Conservation (phyloP, 208 protist genomes). For the Strigomonas culicis region DNA sequence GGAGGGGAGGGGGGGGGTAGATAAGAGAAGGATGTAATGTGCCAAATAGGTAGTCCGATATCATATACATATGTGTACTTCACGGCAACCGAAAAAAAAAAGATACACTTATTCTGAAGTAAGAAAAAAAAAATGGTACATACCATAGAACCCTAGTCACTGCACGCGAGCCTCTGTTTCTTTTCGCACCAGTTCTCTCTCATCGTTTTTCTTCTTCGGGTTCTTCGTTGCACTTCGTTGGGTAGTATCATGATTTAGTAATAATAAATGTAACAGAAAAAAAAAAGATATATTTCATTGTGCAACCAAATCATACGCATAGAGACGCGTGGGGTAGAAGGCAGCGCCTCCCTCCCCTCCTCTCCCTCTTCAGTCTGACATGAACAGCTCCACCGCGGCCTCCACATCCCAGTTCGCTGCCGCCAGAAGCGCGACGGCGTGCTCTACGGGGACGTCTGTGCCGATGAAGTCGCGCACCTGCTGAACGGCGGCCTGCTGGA, state of each 20-base stretch:
- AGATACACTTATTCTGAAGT: constrained; percentile 5
- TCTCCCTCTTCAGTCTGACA: neutral
- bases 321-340: too few species aligned
- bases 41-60: too few species aligned
- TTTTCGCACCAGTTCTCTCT: neutral
- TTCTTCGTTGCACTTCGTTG: neutral
- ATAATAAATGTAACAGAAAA: too few species aligned
- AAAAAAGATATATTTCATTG: neutral
- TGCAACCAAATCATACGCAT: too few species aligned
- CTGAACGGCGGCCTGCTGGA: constrained; percentile 11
- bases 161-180: neutral
- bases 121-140: constrained; percentile 1
- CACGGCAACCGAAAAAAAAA: neutral
- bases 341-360: too few species aligned
- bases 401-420: constrained; percentile 44
- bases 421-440: constrained; percentile 40
- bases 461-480: constrained; percentile 43
- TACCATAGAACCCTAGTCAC: neutral
- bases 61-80: too few species aligned
- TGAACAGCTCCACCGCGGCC: constrained; percentile 27
- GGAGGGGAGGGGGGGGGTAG: neutral
- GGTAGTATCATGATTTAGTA: too few species aligned
- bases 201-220: neutral
- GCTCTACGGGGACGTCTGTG: constrained; percentile 4
- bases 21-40: neutral